Conservation (phyloP, 1,284 basidiomycete genomes). For the Naganishia liquefaciens region DNA sequence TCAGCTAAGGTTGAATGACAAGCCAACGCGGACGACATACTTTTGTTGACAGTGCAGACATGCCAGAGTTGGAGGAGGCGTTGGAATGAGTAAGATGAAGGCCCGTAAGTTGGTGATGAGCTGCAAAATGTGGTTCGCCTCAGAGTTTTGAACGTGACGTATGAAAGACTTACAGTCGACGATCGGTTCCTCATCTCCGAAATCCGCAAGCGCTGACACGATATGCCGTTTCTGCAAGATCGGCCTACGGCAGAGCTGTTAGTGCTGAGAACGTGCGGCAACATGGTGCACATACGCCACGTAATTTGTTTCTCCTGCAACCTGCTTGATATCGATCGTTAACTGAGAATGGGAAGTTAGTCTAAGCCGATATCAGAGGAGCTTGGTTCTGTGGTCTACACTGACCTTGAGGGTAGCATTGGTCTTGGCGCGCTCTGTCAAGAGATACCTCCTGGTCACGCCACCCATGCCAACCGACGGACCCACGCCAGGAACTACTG, state of each 20-base stretch:
- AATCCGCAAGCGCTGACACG: slow-evolving; percentile 26
- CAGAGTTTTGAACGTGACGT: neutral
- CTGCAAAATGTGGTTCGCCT: neutral
- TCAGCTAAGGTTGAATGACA: too few species aligned
- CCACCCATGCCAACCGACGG: slow-evolving; percentile 40
- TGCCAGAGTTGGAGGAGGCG: slow-evolving; percentile 6
- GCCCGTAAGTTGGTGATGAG: neutral
- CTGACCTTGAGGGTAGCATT: slow-evolving; percentile 52
- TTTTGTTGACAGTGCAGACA: slow-evolving; percentile 10
- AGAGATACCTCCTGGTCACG: slow-evolving; percentile 47
- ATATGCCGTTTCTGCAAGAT: slow-evolving; percentile 31
- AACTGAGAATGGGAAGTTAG: slow-evolving; percentile 36
- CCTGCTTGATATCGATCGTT: slow-evolving; percentile 48
- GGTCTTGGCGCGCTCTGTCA: slow-evolving; percentile 39
- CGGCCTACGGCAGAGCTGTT: slow-evolving; percentile 17
- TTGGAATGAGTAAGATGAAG: slow-evolving; percentile 14
- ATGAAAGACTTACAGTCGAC: slow-evolving; percentile 13
- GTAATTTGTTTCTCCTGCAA: slow-evolving; percentile 44
- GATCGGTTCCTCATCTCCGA: slow-evolving; percentile 13
- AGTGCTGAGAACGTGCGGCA: neutral
- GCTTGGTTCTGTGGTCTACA: neutral
- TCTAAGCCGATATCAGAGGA: neutral
- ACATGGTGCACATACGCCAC: slow-evolving; percentile 14
- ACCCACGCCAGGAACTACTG: neutral
- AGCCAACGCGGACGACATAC: neutral